Evolutionary conservation across 805 yeast genomes (phyloP), one percentile per base, ranked within the genome.

Genomic region (Cyberlindnera suaveolens): DNA sequence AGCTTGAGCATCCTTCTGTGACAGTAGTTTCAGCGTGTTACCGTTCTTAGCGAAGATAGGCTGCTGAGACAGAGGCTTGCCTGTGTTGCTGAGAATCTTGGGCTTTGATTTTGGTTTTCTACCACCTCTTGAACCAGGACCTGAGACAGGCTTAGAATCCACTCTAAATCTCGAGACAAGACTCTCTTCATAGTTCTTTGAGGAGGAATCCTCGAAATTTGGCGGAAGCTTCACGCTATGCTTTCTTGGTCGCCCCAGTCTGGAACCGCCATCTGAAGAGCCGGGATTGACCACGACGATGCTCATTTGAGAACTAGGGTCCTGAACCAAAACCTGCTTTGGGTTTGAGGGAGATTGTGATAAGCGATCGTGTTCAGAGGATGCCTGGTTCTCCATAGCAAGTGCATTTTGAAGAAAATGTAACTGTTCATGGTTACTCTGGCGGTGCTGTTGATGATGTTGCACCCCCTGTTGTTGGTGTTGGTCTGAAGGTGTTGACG

Each of bases 91-190:
- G 15, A n/a, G n/a, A 17, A 23, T n/a, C 18, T 16, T 16, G 15
- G 19, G 17, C 16, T 19, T 20, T 9, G 27, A 15, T 31, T 31
- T 41, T 4, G 40, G 42, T 35, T 48, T 49, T 27, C 51, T 44
- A 14, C 59, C 58, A 17, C 59, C 58, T 44, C 62, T 48, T 10
- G 61, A 57, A 1, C 62, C 62, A 1, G 61, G 61, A 0, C 62
- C 62, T 16, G 41, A 26, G 1, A 58, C 26, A 11, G 62, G 62
- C 38, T 29, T 43, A 2, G 53, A 42, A 37, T 58, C 62, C 5
- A 53, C 44, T 44, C 62, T 53, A 32, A 58, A 58, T 13, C 38
- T 49, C 3, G 60, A 54, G 3, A 58, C 34, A 6, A 58, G 29
- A 13, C 54, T 48, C 35, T 56, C 54, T 20, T 57, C 57, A 14